Evolutionary conservation across 345 rosid genomes (phyloP), one percentile per base, ranked within the genome.

Genomic region (Linum trigynum): DNA sequence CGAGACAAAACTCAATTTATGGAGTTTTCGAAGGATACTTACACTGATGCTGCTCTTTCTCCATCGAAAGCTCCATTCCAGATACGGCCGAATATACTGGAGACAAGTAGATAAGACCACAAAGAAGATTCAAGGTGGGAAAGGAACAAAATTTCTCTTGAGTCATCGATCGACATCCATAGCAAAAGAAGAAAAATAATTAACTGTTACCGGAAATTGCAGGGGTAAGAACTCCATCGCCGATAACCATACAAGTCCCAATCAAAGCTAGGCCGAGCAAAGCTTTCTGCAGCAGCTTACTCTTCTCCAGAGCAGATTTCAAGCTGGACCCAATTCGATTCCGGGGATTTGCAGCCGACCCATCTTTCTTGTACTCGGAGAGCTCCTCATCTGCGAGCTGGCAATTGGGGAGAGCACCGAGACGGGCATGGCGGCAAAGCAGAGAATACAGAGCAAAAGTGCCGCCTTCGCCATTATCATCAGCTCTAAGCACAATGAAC

Each of bases 231-330:
- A 69, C 37, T 7, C 72, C 72, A n/a, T 69, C 72, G 7, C 72
- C 72, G 56, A 69, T 69, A 38, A 65, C 72, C 72, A 69, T 69
- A 63, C 72, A 69, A n/a, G 72, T 69, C 3, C 72, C 72, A 12
- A 69, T 32, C 35, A 69, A 62, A 41, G 56, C 72, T 55, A 69
- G 41, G 42, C 62, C 43, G 36, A 69, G 53, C 36, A 69, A 57
- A 7, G 55, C 17, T 45, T 70, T 61, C 62, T 53, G 84, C 32
- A 77, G 72, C 8, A 65, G 79, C 14, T 81, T 86, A 39, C 82
- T 82, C 72, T 83, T 85, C 82, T 80, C 88, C 32, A 84, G 79
- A 75, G 80, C 78, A 2, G 84, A 80, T 69, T 81, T 83, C 64
- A 65, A 3, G 72, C 76, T 10, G 85, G 74, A 60, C 85, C 82